Evolutionary conservation across 176 grass and related monocot species (phyloP).

Genomic region (Aegilops tauschii): DNA sequence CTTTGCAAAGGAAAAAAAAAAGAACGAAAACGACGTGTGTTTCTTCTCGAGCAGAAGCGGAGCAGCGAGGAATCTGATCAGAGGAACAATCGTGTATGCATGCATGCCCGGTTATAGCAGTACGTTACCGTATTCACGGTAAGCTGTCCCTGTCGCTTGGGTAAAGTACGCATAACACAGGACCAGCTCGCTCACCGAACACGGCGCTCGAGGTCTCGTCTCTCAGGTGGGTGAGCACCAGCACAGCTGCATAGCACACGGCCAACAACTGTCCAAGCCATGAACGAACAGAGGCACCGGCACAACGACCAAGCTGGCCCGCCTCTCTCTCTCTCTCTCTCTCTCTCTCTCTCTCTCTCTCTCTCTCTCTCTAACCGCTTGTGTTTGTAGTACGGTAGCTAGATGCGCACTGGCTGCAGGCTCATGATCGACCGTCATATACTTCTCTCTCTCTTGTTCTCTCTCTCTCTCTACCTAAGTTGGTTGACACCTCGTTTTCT

Average conservation of each 20-base stretch:
- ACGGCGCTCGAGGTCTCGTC: no score
- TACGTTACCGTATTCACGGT: neutral
- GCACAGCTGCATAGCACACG: no score
- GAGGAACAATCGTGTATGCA: neutral
- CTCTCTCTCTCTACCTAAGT: neutral
- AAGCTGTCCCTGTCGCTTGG: neutral
- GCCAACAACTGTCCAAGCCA: no score
- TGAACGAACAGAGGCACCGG: no score
- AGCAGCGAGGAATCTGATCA: neutral
- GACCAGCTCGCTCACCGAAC: neutral
- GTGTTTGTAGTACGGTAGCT: no score
- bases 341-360: no score
- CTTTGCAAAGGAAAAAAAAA: no score
- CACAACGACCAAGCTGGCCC: no score
- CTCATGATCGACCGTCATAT: neutral
- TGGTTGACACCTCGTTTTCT: constrained; percentile 2
- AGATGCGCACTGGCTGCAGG: neutral
- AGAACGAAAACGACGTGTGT: no score
- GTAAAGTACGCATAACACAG: neutral
- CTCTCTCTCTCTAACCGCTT: no score
- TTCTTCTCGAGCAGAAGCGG: neutral
- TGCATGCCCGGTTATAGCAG: neutral
- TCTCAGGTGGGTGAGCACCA: neutral
- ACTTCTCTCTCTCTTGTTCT: neutral
- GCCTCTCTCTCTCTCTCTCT: no score